Conservation (phyloP, 2,329 filamentous ascomycete species). For the Aspergillus thermomutatus region DNA sequence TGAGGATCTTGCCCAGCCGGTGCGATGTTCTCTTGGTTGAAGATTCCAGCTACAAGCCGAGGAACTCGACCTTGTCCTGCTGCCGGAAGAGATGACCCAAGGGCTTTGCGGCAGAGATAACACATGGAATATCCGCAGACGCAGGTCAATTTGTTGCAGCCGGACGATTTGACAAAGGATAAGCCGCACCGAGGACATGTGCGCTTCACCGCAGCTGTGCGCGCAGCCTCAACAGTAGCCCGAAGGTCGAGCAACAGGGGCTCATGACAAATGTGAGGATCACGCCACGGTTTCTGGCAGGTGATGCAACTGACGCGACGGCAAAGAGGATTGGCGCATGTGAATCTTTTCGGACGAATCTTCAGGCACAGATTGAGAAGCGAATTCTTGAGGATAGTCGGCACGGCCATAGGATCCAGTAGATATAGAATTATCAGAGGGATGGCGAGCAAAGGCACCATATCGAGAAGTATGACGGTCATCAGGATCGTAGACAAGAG, state of each 20-base stretch:
- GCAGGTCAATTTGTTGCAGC: constrained; percentile 96
- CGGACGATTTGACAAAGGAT: constrained; percentile 86
- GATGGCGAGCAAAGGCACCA: constrained; percentile 47
- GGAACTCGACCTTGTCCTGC: constrained; percentile 6
- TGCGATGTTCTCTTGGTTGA: constrained; percentile 20
- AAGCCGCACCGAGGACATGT: constrained; percentile 90
- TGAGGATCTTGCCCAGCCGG: constrained; percentile 40
- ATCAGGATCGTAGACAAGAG: constrained; percentile 53
- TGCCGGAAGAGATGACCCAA: constrained; percentile 27
- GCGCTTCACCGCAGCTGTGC: constrained; percentile 90
- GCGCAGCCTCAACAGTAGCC: constrained; percentile 86
- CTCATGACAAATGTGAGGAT: constrained; percentile 88
- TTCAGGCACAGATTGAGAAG: constrained; percentile 66
- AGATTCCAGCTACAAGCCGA: constrained; percentile 3
- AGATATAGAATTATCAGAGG: constrained; percentile 56
- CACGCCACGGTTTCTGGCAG: constrained; percentile 78
- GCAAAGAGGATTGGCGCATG: constrained; percentile 69
- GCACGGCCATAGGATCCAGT: constrained; percentile 50
- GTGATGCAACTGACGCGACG: constrained; percentile 70
- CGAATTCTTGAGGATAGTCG: constrained; percentile 55
- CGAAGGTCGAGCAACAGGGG: constrained; percentile 76
- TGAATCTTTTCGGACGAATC: constrained; percentile 71
- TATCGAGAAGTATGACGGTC: constrained; percentile 39
- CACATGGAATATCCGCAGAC: constrained; percentile 98
- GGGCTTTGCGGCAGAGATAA: constrained; percentile 82